phyloP scores from a whole-genome alignment of 371 early-diverging fungal species.

The Rhizopus arrhizus region DNA sequence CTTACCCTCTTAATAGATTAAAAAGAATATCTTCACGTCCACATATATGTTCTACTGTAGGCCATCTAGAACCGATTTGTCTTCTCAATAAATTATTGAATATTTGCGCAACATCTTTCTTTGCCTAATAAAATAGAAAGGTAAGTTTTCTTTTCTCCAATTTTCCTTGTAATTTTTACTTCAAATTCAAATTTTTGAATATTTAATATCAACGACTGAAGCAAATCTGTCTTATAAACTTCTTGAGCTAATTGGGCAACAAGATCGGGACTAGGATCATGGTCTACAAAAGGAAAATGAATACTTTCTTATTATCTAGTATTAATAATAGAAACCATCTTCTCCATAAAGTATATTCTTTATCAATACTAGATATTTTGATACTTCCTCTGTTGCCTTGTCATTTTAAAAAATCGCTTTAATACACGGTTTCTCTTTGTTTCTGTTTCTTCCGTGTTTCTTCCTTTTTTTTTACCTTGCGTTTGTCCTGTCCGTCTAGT shows the following conservation, averaged over 20 bases:
- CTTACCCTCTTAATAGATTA: slow-evolving; percentile 78
- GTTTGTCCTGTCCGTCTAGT: slow-evolving; percentile 71
- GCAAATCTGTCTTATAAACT: slow-evolving; percentile 86
- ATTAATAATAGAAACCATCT: slow-evolving; percentile 54
- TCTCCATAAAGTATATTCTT: slow-evolving; percentile 92
- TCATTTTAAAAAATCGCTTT: background rate
- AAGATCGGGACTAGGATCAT: slow-evolving; percentile 87
- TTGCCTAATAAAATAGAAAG: slow-evolving; percentile 59
- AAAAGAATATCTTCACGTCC: slow-evolving; percentile 81
- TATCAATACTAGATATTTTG: slow-evolving; percentile 88
- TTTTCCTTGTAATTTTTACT: slow-evolving; percentile 37
- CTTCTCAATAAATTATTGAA: slow-evolving; percentile 94
- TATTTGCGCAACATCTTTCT: slow-evolving; percentile 96
- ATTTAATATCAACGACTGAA: slow-evolving; percentile 82
- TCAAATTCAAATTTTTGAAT: slow-evolving; percentile 94
- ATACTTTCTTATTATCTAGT: no score
- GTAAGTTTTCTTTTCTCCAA: background rate
- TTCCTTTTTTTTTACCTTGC: slow-evolving; percentile 50
- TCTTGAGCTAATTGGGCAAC: slow-evolving; percentile 96
- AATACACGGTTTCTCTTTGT: background rate
- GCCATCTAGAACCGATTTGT: slow-evolving; percentile 92
- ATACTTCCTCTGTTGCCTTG: slow-evolving; percentile 94
- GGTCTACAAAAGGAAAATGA: slow-evolving; percentile 52
- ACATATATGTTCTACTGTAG: slow-evolving; percentile 94
- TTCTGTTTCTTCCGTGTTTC: background rate